Conservation (phyloP, 208 protist genomes). For the Trichomonas tenax region DNA sequence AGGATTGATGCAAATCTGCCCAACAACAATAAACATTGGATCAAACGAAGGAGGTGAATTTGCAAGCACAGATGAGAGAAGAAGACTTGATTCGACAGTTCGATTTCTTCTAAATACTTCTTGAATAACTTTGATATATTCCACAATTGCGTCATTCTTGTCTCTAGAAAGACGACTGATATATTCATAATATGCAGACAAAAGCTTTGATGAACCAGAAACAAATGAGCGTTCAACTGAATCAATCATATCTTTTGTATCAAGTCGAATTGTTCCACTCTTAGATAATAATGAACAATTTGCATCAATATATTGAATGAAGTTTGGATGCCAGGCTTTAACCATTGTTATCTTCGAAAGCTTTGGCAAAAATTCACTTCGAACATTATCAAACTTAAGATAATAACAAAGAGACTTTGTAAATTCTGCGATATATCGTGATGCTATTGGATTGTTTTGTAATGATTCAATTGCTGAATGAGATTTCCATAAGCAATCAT, state of each 20-base stretch:
- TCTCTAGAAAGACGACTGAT: not conserved
- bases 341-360: not conserved
- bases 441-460: not conserved
- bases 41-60: not conserved
- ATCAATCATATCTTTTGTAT: not conserved
- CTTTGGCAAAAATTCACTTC: not conserved
- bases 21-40: not conserved
- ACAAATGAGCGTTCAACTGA: not conserved
- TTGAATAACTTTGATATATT: not conserved
- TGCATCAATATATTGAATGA: not conserved
- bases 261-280: not conserved
- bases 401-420: not conserved
- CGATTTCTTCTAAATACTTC: not conserved
- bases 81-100: not conserved
- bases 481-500: not conserved
- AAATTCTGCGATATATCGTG: not conserved
- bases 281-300: not conserved
- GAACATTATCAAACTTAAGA: not conserved
- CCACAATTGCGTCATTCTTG: not conserved
- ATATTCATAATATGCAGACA: not conserved
- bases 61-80: not conserved
- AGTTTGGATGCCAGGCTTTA: not conserved
- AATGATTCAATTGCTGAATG: not conserved
- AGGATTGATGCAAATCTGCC: not conserved
- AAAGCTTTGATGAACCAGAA: too few relatives aligned